Conservation (phyloP, 306 rosid genomes). For the Inga leiocalycina region DNA sequence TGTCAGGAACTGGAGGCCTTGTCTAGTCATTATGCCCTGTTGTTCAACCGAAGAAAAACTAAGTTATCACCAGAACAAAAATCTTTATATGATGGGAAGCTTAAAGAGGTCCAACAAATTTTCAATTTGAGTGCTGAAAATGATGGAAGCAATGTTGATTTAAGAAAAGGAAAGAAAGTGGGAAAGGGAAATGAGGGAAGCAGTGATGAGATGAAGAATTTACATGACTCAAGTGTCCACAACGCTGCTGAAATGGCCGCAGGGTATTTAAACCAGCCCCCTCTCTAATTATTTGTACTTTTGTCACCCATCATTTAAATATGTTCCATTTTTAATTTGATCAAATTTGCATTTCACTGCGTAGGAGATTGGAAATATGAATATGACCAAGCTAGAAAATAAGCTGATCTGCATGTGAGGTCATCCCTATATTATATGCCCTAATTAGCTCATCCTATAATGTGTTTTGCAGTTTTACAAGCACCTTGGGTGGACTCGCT, state of each 20-base stretch:
- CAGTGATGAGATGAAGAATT: constrained; percentile 73
- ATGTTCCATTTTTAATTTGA: constrained; percentile 24
- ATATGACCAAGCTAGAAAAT: not conserved
- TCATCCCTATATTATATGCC: not conserved
- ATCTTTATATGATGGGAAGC: constrained; percentile 78
- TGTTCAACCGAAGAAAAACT: constrained; percentile 84
- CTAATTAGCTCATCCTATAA: constrained; percentile 18
- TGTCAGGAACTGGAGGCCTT: constrained; percentile 90
- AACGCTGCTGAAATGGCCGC: constrained; percentile 94
- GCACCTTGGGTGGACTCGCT: constrained; percentile 73
- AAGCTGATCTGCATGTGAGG: constrained; percentile 13
- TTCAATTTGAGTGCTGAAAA: constrained; percentile 66
- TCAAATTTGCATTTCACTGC: constrained; percentile 12
- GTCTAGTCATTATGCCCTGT: constrained; percentile 84
- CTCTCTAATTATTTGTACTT: not conserved
- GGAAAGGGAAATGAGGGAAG: constrained; percentile 68
- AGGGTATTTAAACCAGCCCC: not conserved
- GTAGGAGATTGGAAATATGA: not conserved
- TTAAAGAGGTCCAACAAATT: constrained; percentile 86
- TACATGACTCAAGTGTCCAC: constrained; percentile 85
- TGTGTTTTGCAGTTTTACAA: constrained; percentile 69
- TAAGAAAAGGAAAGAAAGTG: constrained; percentile 76
- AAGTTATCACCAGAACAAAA: constrained; percentile 79
- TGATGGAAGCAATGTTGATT: constrained; percentile 60
- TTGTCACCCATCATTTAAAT: not conserved